These are phyloP conservation scores for Ceratocystis destructans DNA, from an alignment of 2,329 filamentous ascomycete genomes.

Conservation along the genomic window DNA sequence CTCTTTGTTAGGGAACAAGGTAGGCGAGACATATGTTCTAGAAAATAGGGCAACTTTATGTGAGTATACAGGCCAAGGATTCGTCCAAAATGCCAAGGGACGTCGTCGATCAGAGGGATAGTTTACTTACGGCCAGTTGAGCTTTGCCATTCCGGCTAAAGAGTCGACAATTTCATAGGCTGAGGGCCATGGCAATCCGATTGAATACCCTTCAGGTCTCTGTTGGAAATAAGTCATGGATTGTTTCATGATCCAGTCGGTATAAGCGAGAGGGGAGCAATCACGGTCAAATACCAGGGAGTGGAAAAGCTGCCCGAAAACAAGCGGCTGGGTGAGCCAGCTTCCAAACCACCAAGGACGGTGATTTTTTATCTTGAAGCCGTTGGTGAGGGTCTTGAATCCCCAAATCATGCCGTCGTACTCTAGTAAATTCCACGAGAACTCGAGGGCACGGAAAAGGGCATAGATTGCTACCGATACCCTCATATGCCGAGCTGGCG, in stretches of 20 bases:
- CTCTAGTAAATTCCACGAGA: conserved; percentile 71
- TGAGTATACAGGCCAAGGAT: conserved; percentile 18
- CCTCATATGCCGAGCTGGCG: conserved; percentile 51
- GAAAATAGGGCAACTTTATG: conserved; percentile 14
- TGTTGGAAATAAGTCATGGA: conserved; percentile 68
- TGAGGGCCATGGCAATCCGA: conserved; percentile 56
- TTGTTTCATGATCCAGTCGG: conserved; percentile 49
- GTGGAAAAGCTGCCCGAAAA: conserved; percentile 63
- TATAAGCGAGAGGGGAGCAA: conserved; percentile 44
- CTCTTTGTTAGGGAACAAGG: conserved; percentile 62
- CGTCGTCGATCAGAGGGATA: not conserved
- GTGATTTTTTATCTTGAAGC: conserved; percentile 41
- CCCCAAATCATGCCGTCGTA: conserved; percentile 57
- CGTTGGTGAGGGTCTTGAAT: conserved; percentile 26
- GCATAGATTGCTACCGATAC: conserved; percentile 71
- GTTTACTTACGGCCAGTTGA: conserved; percentile 63
- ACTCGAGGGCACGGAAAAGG: conserved; percentile 70
- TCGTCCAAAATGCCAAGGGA: conserved; percentile 8
- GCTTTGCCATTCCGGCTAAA: conserved; percentile 63
- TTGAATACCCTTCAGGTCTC: conserved; percentile 55
- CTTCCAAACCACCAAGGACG: conserved; percentile 73
- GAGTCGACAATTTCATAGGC: conserved; percentile 66
- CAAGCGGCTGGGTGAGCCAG: conserved; percentile 66
- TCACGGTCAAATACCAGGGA: conserved; percentile 66
- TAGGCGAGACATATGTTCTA: conserved; percentile 68